Percentiles rank a stretch among this genome's conserved stretches.
These are phyloP conservation scores for Fremontodendron californicum DNA, from an alignment of 345 rosid genomes.

Conservation along the genomic window DNA sequence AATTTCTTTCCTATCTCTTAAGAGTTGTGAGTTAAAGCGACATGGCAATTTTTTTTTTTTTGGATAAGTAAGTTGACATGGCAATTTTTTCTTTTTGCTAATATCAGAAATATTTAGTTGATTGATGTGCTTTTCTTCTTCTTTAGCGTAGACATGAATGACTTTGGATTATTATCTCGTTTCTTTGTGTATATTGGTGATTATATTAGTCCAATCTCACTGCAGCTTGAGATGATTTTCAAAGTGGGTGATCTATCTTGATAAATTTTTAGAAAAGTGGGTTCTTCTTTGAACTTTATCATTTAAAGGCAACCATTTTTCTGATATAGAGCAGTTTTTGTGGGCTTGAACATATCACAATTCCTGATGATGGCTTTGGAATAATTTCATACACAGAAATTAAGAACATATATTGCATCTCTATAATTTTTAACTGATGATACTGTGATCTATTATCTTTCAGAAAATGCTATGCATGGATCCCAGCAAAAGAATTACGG, in stretches of 20 bases:
- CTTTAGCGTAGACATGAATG: neutral
- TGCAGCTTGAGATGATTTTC: neutral
- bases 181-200: neutral
- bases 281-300: neutral
- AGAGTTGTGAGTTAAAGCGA: neutral
- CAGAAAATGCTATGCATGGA: constrained; percentile 97
- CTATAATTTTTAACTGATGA: constrained; percentile 15
- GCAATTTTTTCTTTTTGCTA: neutral
- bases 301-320: neutral
- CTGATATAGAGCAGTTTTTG: neutral
- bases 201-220: neutral
- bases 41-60: neutral
- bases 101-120: neutral
- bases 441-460: constrained; percentile 11
- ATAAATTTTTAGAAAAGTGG: neutral
- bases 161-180: neutral
- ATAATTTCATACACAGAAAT: neutral
- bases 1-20: neutral
- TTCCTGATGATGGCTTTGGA: neutral
- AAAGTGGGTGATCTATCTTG: neutral
- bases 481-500: constrained; percentile 84
- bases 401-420: neutral
- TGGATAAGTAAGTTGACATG: too few relatives aligned
- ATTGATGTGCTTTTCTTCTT: neutral
- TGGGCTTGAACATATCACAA: neutral